phyloP scores from a whole-genome alignment of 2,329 filamentous ascomycete species.

The Aspergillus calidoustus region DNA sequence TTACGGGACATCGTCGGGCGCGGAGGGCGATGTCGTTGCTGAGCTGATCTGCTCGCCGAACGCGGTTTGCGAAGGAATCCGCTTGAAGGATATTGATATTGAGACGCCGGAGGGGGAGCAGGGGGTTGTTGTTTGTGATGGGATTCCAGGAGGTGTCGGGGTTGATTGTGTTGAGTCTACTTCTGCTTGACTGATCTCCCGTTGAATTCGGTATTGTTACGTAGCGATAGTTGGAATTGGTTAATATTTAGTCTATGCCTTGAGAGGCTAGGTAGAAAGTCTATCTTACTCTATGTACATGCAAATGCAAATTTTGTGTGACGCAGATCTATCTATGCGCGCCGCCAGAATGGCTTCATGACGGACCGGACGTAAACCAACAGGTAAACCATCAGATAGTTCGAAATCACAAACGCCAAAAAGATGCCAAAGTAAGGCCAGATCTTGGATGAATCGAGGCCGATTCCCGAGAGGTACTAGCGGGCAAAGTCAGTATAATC shows the following conservation, averaged over 20 bases:
- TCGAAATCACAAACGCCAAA: slow-evolving; percentile 37
- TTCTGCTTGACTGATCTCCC: neutral
- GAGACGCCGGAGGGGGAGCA: slow-evolving; percentile 54
- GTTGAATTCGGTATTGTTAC: neutral
- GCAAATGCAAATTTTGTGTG: neutral
- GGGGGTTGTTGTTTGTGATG: slow-evolving; percentile 57
- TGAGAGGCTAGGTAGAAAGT: neutral
- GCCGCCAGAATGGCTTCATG: slow-evolving; percentile 34
- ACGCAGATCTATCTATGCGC: neutral
- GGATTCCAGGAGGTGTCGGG: slow-evolving; percentile 47
- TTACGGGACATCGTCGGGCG: slow-evolving; percentile 60
- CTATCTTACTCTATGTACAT: neutral
- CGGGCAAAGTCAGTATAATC: neutral
- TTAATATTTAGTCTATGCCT: neutral
- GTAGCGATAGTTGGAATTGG: neutral
- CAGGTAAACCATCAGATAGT: slow-evolving; percentile 41
- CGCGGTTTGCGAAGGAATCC: slow-evolving; percentile 61
- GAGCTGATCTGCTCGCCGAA: slow-evolving; percentile 61
- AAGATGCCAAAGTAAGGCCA: slow-evolving; percentile 44
- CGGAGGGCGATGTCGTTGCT: slow-evolving; percentile 59
- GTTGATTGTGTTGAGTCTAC: slow-evolving; percentile 35
- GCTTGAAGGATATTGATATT: slow-evolving; percentile 59
- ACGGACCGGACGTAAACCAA: slow-evolving; percentile 41
- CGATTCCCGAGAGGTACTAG: slow-evolving; percentile 37
- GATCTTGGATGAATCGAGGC: slow-evolving; percentile 37